Conservation (phyloP, 2,329 filamentous ascomycete genomes). For the Mycogone perniciosa region DNA sequence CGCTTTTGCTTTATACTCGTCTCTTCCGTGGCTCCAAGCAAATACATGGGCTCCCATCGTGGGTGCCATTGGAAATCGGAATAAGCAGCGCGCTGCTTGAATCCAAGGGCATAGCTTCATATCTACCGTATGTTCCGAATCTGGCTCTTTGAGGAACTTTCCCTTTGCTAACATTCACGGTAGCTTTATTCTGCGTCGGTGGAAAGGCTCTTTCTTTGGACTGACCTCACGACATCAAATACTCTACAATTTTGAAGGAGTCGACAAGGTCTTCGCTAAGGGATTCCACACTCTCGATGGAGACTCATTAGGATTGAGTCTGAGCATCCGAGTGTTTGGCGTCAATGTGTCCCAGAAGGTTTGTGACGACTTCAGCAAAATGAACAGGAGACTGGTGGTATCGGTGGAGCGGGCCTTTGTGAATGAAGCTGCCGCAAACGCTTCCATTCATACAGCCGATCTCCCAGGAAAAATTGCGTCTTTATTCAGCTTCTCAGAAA, state of each 20-base stretch:
- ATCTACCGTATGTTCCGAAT: not conserved
- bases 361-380: not conserved
- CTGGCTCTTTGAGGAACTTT: not conserved
- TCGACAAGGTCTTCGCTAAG: constrained; percentile 16
- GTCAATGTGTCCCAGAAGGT: constrained; percentile 2
- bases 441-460: constrained; percentile 14
- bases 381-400: constrained; percentile 9
- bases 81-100: constrained; percentile 2
- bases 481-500: constrained; percentile 15
- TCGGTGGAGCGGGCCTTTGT: constrained; percentile 17
- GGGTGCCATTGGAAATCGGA: constrained; percentile 2
- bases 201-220: constrained; percentile 15
- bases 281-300: constrained; percentile 12
- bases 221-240: constrained; percentile 17
- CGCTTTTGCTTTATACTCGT: not conserved
- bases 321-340: constrained; percentile 16
- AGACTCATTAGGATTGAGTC: constrained; percentile 11
- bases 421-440: constrained; percentile 17
- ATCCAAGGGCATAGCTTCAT: not conserved
- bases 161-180: not conserved
- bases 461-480: constrained; percentile 13
- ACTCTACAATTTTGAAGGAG: constrained; percentile 12
- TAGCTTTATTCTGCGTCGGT: not conserved
- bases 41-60: not conserved
- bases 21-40: not conserved